Base-by-base conservation (phyloP, 768 basidiomycete species). In the Goffeauzyma gilvescens region DNA sequence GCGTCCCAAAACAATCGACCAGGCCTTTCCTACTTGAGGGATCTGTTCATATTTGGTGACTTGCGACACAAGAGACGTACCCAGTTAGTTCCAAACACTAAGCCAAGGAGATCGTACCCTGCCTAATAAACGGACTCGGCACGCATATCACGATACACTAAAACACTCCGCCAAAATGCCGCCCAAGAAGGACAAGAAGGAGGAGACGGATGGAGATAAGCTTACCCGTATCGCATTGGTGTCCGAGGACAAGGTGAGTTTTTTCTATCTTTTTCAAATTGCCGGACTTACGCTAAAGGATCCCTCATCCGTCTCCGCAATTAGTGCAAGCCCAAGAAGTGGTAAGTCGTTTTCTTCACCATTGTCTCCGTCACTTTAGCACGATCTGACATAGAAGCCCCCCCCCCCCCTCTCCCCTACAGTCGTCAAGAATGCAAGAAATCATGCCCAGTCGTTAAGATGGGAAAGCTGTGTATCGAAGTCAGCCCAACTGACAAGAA, bases 391-490 rank as follows among this genome's bases (percentile, higher is more conserved):
- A n/a, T n/a, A n/a, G n/a, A n/a, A n/a, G n/a, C n/a, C 4, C 38
- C 18, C 33, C 33, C 23, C 47, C 39, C 27, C 42, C 26, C 39
- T 6, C 28, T 35, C 22, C 23, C 25, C 31, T 17, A n/a, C 30
- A 62, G 60, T 51, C 59, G 87, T 20, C 89, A 90, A 60, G 93
- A 96, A 67, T 98, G 93, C 68, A 96, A 90, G 73, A 90, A 95
- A 71, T 80, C 80, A 65, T 95, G 89, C 72, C 89, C 89, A 14
- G 89, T 93, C 37, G 87, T 93, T 43, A 85, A 85, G 69, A 93
- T 93, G 87, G 87, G 93, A 14, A 95, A 93, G 67, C 71, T 98
- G 18, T 98, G 93, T 70, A 96, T 96, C 54, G 93, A 96, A 67
- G 93, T 98, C 51, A 89, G 86, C 64, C 63, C 90, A 12, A 74